phyloP scores from a whole-genome alignment of 495 filamentous ascomycete species.

The Stereocaulon alpinum region DNA sequence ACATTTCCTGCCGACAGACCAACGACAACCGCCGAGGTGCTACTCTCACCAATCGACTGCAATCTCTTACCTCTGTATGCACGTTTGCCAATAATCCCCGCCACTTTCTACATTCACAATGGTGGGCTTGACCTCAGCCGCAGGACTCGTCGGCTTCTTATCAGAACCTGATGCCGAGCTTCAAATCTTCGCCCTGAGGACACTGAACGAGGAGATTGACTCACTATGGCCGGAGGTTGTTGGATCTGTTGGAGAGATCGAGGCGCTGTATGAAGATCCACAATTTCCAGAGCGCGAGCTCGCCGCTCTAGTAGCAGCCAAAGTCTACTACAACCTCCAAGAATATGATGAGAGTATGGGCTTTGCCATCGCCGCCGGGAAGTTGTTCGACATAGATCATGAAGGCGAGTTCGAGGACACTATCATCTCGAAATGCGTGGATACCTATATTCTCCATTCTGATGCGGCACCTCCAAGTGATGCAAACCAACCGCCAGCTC shows the following conservation, averaged over 20 bases:
- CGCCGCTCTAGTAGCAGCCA: slow-evolving; percentile 87
- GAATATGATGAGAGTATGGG: slow-evolving; percentile 99
- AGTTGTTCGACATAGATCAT: slow-evolving; percentile 84
- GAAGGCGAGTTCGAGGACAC: slow-evolving; percentile 97
- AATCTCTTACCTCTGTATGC: neutral
- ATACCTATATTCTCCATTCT: slow-evolving; percentile 89
- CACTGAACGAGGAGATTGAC: slow-evolving; percentile 89
- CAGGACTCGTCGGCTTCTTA: slow-evolving; percentile 89
- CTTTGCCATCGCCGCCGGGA: slow-evolving; percentile 90
- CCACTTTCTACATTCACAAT: slow-evolving; percentile 38
- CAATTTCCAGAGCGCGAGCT: slow-evolving; percentile 87
- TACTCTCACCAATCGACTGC: neutral
- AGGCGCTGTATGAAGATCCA: slow-evolving; percentile 95
- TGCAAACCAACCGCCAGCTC: slow-evolving; percentile 45
- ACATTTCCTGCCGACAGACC: neutral
- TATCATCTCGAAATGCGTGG: slow-evolving; percentile 95
- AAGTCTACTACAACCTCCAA: slow-evolving; percentile 97
- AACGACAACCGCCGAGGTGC: neutral
- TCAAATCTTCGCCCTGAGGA: slow-evolving; percentile 85
- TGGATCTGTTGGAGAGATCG: slow-evolving; percentile 82
- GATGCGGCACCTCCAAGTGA: slow-evolving; percentile 41
- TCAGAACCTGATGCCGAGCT: slow-evolving; percentile 89
- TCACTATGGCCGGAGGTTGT: slow-evolving; percentile 96
- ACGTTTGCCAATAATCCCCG: neutral
- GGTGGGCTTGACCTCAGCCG: slow-evolving; percentile 89